Evolutionary conservation across 805 yeast genomes (phyloP), one percentile per base, ranked within the genome.

Genomic region (Starmerella kuoi): DNA sequence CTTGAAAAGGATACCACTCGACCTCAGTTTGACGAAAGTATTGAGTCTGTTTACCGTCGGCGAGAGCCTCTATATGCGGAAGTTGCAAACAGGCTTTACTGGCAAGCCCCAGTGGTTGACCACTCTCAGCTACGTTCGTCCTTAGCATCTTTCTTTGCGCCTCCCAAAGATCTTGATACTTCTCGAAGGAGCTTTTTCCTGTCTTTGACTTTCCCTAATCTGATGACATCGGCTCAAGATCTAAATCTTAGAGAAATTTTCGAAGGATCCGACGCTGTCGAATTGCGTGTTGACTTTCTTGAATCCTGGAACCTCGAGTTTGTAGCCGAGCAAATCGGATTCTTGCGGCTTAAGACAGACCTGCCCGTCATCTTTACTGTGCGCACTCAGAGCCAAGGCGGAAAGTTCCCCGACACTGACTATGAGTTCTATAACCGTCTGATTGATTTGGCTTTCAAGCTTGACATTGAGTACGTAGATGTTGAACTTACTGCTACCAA

Each of bases 21-120:
- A 58, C 99, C 99, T 14, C 82, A 94, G 1, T 87, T 78, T 54
- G 69, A 70, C 11, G 83, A 76, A 52, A 95, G 86, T 55, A 77
- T 86, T 53, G 68, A 69, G 50, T 75, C 73, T 23, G 96, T 91
- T 24, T 91, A 95, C 94, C 56, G 65, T 28, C 75, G 86, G 58
- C 75, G 99, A 61, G 79, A 82, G 60, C 56, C 62, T 6, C 79
- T 82, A 78, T 91, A 86, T 64, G 67, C 70, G 26, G 83, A 79
- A 42, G 82, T 88, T 53, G 79, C 94, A 4, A 85, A 81, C 59
- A 54, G 84, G 80, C 64, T 84, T 70, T 65, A 77, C 94, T 2
- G 74, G 85, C 19, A 84, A 57, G 60, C 66, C 2, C 64, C 65
- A 21, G 69, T 67, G 17, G 57, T 53, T 2, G 81, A 82, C 50